Conservation (phyloP, 2,329 filamentous ascomycete species). For the Monilinia vaccinii-corymbosi region DNA sequence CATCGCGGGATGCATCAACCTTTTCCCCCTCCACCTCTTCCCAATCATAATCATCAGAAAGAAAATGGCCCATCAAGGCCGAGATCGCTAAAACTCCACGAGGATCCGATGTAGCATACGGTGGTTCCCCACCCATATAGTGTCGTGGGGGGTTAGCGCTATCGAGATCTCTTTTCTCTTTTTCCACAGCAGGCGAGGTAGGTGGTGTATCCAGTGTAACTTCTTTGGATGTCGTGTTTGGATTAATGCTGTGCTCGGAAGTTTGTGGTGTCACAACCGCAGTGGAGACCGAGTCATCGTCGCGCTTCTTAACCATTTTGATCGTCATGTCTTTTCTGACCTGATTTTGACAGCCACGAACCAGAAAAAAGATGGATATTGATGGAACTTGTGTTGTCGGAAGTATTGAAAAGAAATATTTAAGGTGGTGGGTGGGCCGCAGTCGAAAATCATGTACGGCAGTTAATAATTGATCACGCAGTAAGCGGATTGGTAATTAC, state of each 20-base stretch:
- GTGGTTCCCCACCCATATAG: not conserved
- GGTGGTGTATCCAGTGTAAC: not conserved
- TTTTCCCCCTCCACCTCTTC: not conserved
- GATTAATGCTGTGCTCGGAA: not conserved
- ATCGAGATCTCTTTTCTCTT: not conserved
- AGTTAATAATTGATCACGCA: not conserved
- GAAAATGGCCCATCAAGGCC: not conserved
- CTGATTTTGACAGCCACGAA: not conserved
- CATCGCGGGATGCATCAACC: rapidly evolving
- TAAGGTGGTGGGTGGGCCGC: not conserved
- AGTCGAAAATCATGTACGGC: not conserved
- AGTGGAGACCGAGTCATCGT: not conserved
- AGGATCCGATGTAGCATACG: not conserved
- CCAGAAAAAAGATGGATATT: not conserved
- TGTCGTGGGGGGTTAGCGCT: not conserved
- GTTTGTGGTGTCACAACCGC: not conserved
- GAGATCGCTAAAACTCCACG: not conserved
- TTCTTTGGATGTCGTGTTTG: not conserved
- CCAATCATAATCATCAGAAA: not conserved
- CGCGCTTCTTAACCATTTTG: not conserved
- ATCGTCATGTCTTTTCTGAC: not conserved
- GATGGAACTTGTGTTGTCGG: not conserved
- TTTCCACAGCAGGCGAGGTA: not conserved
- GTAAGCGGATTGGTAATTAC: not conserved
- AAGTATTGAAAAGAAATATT: not conserved